These are phyloP conservation scores for Hansenula sp. DNA, from an alignment of 1,139 yeast genomes.

Conservation along the genomic window DNA sequence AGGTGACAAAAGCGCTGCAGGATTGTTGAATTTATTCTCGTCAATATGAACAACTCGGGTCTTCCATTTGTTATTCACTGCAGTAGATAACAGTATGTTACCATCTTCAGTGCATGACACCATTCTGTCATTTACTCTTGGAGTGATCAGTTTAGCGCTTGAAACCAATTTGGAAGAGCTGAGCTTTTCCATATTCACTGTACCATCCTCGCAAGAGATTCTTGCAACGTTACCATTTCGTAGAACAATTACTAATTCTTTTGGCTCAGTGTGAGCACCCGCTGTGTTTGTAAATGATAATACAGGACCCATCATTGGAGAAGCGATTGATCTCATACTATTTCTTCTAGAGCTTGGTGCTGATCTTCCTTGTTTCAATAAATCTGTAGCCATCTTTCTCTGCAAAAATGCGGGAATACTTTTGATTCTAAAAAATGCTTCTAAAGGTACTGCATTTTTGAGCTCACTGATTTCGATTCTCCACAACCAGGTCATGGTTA, in stretches of 20 bases:
- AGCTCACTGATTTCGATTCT: slow-evolving; percentile 31
- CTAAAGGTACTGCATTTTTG: slow-evolving; percentile 39
- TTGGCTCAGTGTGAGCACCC: slow-evolving; percentile 18
- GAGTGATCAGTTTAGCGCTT: slow-evolving; percentile 58
- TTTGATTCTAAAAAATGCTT: slow-evolving; percentile 55
- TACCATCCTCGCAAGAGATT: slow-evolving; percentile 47
- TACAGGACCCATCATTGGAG: slow-evolving; percentile 17
- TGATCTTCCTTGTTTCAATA: slow-evolving; percentile 6
- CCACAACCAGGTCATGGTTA: slow-evolving; percentile 52
- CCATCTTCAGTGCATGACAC: slow-evolving; percentile 52
- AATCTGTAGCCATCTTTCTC: slow-evolving; percentile 34
- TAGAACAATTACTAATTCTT: slow-evolving; percentile 37
- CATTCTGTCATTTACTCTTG: slow-evolving; percentile 71
- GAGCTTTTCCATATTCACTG: slow-evolving; percentile 26
- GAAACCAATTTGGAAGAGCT: slow-evolving; percentile 35
- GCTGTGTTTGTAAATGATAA: slow-evolving; percentile 18
- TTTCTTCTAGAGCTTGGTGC: slow-evolving; percentile 24
- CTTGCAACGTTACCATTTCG: slow-evolving; percentile 44
- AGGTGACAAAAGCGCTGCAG: slow-evolving; percentile 6
- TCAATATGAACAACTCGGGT: slow-evolving; percentile 46
- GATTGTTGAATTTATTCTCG: slow-evolving; percentile 44
- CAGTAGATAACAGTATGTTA: slow-evolving; percentile 58
- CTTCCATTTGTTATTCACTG: slow-evolving; percentile 65
- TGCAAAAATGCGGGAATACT: slow-evolving; percentile 48
- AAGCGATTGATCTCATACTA: slow-evolving; percentile 25